Percentiles rank a stretch among this genome's conserved stretches.
Conservation (phyloP, 306 rosid species). For the Hylodesmum podocarpum region DNA sequence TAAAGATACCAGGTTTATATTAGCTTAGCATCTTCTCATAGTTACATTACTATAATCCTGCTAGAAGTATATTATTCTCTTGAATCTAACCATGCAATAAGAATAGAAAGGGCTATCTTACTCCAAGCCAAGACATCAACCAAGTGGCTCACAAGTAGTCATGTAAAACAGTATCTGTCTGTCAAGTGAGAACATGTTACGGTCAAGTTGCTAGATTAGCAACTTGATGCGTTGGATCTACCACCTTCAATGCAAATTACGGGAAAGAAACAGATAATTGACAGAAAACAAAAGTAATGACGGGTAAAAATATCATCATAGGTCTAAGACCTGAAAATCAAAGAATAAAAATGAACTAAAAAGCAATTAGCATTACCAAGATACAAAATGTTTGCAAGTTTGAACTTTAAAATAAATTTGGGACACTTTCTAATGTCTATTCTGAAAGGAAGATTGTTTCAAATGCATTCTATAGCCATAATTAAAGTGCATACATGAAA, state of each 20-base stretch:
- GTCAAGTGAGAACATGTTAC: neutral
- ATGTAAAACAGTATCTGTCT: neutral
- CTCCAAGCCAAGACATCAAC: too few species aligned
- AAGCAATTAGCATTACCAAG: slow-evolving; percentile 30
- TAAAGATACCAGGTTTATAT: neutral
- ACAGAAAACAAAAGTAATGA: neutral
- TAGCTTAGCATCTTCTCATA: neutral
- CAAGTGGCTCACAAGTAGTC: neutral
- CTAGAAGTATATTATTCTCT: too few species aligned
- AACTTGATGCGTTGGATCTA: neutral
- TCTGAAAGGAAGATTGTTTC: slow-evolving; percentile 7
- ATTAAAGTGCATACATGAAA: slow-evolving; percentile 17
- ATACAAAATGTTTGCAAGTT: neutral
- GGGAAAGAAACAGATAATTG: neutral
- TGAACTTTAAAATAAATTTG: neutral
- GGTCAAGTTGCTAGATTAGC: neutral
- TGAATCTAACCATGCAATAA: neutral
- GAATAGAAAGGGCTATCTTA: too few species aligned
- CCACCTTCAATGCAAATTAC: neutral
- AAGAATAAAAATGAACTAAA: neutral
- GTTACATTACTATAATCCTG: too few species aligned
- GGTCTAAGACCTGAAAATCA: neutral
- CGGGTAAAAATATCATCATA: slow-evolving; percentile 15
- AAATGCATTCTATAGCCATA: slow-evolving; percentile 2
- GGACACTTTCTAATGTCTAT: neutral